A percentile compares a stretch with the other conserved stretches of the same genome.
These are phyloP conservation scores for Hypholoma fasciculare DNA, from an alignment of 768 basidiomycete genomes.

Conservation along the genomic window DNA sequence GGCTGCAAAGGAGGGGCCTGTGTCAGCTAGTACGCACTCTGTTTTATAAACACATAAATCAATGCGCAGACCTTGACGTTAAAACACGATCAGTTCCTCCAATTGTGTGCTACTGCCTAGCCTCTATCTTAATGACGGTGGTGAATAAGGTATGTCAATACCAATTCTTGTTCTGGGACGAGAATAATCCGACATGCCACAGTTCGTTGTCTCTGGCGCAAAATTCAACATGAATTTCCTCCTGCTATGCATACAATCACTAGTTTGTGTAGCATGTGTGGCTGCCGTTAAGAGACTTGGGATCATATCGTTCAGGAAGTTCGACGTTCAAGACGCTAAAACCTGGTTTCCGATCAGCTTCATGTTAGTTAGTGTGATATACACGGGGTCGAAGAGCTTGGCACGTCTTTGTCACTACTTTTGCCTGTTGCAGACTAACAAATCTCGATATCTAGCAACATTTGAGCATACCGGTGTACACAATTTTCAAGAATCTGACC, in stretches of 20 bases:
- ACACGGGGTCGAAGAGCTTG: slow-evolving; percentile 96
- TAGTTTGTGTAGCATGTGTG: slow-evolving; percentile 85
- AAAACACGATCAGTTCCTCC: slow-evolving; percentile 57
- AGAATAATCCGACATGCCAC: not conserved
- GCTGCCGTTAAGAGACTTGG: slow-evolving; percentile 68
- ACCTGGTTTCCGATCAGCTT: slow-evolving; percentile 95
- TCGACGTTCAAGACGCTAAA: slow-evolving; percentile 82
- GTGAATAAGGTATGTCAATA: slow-evolving; percentile 79
- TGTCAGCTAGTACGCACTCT: slow-evolving; percentile 24
- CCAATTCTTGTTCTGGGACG: not conserved
- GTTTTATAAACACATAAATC: not conserved
- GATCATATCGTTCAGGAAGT: slow-evolving; percentile 82
- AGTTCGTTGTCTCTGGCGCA: slow-evolving; percentile 94
- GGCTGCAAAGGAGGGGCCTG: slow-evolving; percentile 22
- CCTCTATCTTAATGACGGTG: slow-evolving; percentile 95
- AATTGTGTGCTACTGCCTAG: slow-evolving; percentile 86
- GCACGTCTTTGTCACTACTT: slow-evolving; percentile 48
- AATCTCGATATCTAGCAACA: slow-evolving; percentile 70
- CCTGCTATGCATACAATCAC: slow-evolving; percentile 86
- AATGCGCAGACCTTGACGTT: not conserved
- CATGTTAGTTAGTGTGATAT: slow-evolving; percentile 91
- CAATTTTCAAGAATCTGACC: slow-evolving; percentile 99
- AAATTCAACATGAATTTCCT: slow-evolving; percentile 98
- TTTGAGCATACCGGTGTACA: slow-evolving; percentile 95
- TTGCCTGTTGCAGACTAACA: not conserved